Evolutionary conservation across 768 basidiomycete species (phyloP), one percentile per base, ranked within the genome.

Genomic region (Crepidotus variabilis): DNA sequence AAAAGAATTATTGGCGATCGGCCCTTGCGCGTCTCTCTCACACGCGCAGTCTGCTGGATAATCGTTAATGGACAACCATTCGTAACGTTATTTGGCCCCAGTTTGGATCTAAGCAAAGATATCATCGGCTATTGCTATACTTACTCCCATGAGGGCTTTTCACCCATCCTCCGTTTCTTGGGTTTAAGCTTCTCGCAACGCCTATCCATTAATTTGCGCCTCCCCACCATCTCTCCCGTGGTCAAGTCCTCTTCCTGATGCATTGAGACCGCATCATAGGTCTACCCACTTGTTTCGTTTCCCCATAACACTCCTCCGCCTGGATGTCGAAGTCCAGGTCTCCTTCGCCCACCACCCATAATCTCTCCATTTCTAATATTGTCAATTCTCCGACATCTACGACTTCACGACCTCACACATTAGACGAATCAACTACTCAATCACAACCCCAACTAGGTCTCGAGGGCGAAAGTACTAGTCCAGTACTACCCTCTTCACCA

Each of bases 281-380:
- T 65, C 70, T 60, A 64, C 60, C 63, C 63, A 65, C 64, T 67
- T 67, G 63, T 70, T 71, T 70, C 67, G 54, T 71, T 71, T 67
- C 61, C 57, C 55, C 62, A 57, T 56, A 60, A 59, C 61, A 58
- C 59, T 61, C 63, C 62, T 66, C 63, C 56, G 63, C 62, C 70
- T 78, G 78, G 65, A 82, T 81, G 80, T 78, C 78, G 67, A 70
- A 71, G 63, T 78, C 77, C 56, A 75, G 72, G 69, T 76, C 78
- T 61, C 65, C 71, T 68, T 75, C 75, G 59, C 74, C 77, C 60
- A 74, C 77, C 60, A 74, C 67, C 57, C 72, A 70, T 75, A 76
- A 74, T 76, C 70, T 68, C 60, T 60, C 66, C 65, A 59, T 60
- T 48, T 57, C 66, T 75, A 74, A 75, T 75, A 69, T 69, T 61